Conservation (phyloP, 1,139 yeast species). For the Candida glucosophila region DNA sequence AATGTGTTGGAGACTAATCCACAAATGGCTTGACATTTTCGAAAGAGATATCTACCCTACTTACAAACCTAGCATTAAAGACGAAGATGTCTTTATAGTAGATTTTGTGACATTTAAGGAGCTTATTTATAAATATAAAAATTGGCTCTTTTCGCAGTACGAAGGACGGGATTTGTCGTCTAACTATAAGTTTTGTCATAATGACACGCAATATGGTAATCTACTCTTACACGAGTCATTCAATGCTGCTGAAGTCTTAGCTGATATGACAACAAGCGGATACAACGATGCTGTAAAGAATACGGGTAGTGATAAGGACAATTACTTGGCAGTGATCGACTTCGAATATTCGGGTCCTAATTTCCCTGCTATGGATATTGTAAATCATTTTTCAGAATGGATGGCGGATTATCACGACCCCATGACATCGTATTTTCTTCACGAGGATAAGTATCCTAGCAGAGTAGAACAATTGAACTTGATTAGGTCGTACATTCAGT, state of each 20-base stretch:
- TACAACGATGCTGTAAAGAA: conserved; percentile 10
- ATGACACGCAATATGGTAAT: conserved; percentile 95
- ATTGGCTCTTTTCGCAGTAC: conserved; percentile 56
- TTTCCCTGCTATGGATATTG: conserved; percentile 80
- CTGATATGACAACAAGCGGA: conserved; percentile 16
- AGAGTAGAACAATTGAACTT: conserved; percentile 62
- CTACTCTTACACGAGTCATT: conserved; percentile 45
- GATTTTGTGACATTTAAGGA: conserved; percentile 42
- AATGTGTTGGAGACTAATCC: conserved; percentile 58
- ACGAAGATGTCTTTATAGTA: conserved; percentile 38
- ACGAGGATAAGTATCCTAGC: conserved; percentile 54
- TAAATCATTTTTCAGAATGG: conserved; percentile 91
- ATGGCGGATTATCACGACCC: conserved; percentile 86
- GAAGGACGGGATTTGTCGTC: conserved; percentile 34
- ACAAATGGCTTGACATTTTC: conserved; percentile 61
- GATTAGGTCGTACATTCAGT: conserved; percentile 63
- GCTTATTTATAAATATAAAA: conserved; percentile 40
- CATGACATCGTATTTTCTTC: conserved; percentile 48
- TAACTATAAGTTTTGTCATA: conserved; percentile 75
- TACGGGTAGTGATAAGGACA: conserved; percentile 42
- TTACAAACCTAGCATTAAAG: conserved; percentile 18
- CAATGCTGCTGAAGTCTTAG: conserved; percentile 27
- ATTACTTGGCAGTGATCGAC: conserved; percentile 83
- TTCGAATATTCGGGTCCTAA: conserved; percentile 96
- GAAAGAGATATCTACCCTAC: conserved; percentile 28